Evolutionary conservation across 2,329 filamentous ascomycete genomes (phyloP).

Genomic region (Hirsutella thompsonii): DNA sequence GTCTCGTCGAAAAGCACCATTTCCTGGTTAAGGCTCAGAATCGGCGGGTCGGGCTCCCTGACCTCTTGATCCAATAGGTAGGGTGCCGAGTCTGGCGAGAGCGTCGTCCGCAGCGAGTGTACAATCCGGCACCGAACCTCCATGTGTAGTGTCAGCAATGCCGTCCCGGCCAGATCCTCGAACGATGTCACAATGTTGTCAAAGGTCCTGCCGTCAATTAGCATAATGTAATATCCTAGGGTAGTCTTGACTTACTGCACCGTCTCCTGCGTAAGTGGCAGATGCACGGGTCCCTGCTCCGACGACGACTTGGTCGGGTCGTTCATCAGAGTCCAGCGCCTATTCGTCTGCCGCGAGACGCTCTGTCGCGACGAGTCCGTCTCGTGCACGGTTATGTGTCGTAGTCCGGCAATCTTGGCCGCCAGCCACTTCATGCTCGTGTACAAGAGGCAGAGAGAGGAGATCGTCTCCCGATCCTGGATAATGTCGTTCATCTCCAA

Average conservation of each 20-base stretch:
- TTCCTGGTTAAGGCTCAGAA: constrained; percentile 73
- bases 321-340: constrained; percentile 74
- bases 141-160: constrained; percentile 76
- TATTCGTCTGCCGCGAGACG: constrained; percentile 44
- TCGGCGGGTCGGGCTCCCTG: constrained; percentile 63
- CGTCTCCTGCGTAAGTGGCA: constrained; percentile 79
- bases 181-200: constrained; percentile 78
- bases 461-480: constrained; percentile 74
- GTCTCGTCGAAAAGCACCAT: constrained; percentile 83
- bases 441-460: constrained; percentile 76
- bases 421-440: constrained; percentile 98
- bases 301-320: constrained; percentile 43
- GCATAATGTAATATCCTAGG: no score
- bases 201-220: constrained; percentile 46
- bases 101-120: constrained; percentile 56
- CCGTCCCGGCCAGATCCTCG: constrained; percentile 63
- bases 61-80: constrained; percentile 60
- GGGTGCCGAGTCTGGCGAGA: constrained; percentile 46
- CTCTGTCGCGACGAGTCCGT: constrained; percentile 49
- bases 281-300: constrained; percentile 57
- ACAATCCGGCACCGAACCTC: constrained; percentile 80
- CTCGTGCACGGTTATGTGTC: constrained; percentile 67
- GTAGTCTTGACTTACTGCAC: constrained; percentile 63
- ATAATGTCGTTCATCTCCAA: constrained; percentile 74
- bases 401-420: constrained; percentile 66